A percentile compares a stretch with the other conserved stretches of the same genome.
Evolutionary conservation across 2,329 filamentous ascomycete species (phyloP).

Genomic region (Ophiostoma tasmaniense): DNA sequence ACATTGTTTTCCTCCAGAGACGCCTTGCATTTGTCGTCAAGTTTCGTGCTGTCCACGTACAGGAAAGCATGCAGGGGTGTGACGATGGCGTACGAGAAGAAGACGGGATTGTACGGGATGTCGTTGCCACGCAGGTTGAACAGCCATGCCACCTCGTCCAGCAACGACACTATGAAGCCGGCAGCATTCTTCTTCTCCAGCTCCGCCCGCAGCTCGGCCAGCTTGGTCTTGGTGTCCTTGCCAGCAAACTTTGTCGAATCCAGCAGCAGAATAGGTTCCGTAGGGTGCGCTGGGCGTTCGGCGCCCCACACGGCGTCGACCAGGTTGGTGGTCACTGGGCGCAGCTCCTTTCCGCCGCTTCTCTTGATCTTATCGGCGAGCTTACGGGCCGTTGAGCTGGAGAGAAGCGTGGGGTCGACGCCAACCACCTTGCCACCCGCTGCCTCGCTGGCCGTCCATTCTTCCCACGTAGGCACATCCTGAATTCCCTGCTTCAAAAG

Average conservation of each 20-base stretch:
- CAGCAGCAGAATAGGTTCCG: slow-evolving; percentile 66
- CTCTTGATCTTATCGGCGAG: slow-evolving; percentile 80
- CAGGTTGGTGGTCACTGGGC: slow-evolving; percentile 71
- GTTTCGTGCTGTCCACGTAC: slow-evolving; percentile 74
- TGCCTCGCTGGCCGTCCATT: slow-evolving; percentile 86
- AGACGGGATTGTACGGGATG: slow-evolving; percentile 96
- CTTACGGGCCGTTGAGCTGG: slow-evolving; percentile 55
- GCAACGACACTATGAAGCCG: slow-evolving; percentile 85
- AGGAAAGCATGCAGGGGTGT: slow-evolving; percentile 69
- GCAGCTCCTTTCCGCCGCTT: slow-evolving; percentile 67
- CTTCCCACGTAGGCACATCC: slow-evolving; percentile 93
- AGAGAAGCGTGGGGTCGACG: slow-evolving; percentile 82
- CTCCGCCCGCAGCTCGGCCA: slow-evolving; percentile 81
- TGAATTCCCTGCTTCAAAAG: slow-evolving; percentile 88
- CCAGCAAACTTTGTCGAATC: slow-evolving; percentile 61
- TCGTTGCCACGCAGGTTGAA: slow-evolving; percentile 93
- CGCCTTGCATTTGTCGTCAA: slow-evolving; percentile 57
- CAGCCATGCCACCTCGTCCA: slow-evolving; percentile 97
- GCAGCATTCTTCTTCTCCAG: slow-evolving; percentile 80
- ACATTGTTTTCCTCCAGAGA: slow-evolving; percentile 66
- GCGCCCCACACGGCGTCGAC: slow-evolving; percentile 84
- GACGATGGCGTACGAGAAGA: slow-evolving; percentile 91
- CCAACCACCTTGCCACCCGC: slow-evolving; percentile 79
- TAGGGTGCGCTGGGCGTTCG: slow-evolving; percentile 64
- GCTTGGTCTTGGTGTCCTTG: slow-evolving; percentile 73